A percentile compares a stretch with the other conserved stretches of the same genome.
Conservation (phyloP, 2,329 filamentous ascomycete species). For the Aspergillus brasiliensis region DNA sequence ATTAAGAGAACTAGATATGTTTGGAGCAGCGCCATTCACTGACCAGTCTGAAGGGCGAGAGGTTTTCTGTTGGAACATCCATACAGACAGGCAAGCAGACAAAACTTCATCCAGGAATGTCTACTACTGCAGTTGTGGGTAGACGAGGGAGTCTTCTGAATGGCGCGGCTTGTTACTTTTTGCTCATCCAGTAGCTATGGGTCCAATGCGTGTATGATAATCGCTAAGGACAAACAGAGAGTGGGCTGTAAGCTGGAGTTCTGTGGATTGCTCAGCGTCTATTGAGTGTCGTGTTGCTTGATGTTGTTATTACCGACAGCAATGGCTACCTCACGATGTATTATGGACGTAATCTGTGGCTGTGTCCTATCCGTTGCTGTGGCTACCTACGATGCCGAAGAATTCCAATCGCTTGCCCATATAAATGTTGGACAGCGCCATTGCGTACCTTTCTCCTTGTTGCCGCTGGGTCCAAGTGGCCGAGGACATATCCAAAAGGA, state of each 20-base stretch:
- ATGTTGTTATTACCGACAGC: not conserved
- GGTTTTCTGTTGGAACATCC: not conserved
- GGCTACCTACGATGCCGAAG: conserved; percentile 13
- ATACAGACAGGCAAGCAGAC: not conserved
- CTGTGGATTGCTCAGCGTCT: too few relatives aligned
- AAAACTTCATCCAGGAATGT: not conserved
- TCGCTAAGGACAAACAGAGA: too few relatives aligned
- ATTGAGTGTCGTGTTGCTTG: too few relatives aligned
- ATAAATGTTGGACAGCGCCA: conserved; percentile 89
- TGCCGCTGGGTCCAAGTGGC: conserved; percentile 81
- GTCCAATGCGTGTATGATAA: too few relatives aligned
- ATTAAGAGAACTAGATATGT: not conserved
- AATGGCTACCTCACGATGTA: not conserved
- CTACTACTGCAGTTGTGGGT: too few relatives aligned
- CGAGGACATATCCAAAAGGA: conserved; percentile 70
- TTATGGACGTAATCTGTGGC: too few relatives aligned
- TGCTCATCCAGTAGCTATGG: too few relatives aligned
- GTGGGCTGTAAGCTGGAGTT: too few relatives aligned
- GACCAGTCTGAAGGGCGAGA: not conserved
- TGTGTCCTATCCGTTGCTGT: not conserved
- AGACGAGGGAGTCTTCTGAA: too few relatives aligned
- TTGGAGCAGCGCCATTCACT: not conserved
- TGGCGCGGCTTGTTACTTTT: too few relatives aligned
- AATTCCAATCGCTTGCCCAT: conserved; percentile 66
- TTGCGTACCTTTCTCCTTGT: conserved; percentile 79